These are phyloP conservation scores for Coffea eugenioides DNA, from an alignment of 257 asterid species.

Conservation along the genomic window DNA sequence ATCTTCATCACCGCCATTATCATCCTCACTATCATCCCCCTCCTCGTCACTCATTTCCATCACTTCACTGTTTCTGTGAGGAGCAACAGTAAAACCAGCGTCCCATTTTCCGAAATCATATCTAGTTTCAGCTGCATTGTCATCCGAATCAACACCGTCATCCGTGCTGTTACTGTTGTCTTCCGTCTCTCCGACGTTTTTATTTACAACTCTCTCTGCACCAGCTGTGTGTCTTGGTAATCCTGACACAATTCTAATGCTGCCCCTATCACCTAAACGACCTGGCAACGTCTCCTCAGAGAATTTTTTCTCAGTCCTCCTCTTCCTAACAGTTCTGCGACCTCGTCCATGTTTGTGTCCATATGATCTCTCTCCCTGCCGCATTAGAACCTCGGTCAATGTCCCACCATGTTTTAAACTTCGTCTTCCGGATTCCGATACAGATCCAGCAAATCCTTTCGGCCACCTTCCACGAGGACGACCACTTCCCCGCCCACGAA, in stretches of 20 bases:
- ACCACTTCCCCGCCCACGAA: constrained; percentile 60
- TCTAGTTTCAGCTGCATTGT: constrained; percentile 22
- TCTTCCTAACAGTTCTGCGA: constrained; percentile 64
- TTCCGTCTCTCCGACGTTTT: background rate
- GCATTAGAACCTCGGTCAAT: constrained; percentile 55
- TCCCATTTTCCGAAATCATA: constrained; percentile 18
- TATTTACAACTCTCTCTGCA: constrained; percentile 25
- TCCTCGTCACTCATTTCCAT: constrained; percentile 35
- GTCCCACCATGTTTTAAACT: constrained; percentile 42
- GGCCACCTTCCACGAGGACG: constrained; percentile 65
- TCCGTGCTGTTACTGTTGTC: constrained; percentile 20
- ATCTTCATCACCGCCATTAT: constrained; percentile 38
- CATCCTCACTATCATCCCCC: constrained; percentile 55
- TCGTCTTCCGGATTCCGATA: constrained; percentile 40
- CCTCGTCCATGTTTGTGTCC: constrained; percentile 79
- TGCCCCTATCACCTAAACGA: constrained; percentile 25
- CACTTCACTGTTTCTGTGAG: constrained; percentile 1
- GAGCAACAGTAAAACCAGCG: constrained; percentile 12
- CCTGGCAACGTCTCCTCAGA: constrained; percentile 37
- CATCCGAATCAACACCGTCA: constrained; percentile 22
- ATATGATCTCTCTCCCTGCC: constrained; percentile 52
- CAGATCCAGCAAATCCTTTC: constrained; percentile 40
- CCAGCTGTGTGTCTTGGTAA: constrained; percentile 27
- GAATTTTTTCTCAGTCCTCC: constrained; percentile 55
- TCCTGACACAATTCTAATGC: constrained; percentile 29